Evolutionary conservation across 768 basidiomycete genomes (phyloP).

Genomic region (Trametes maxima): DNA sequence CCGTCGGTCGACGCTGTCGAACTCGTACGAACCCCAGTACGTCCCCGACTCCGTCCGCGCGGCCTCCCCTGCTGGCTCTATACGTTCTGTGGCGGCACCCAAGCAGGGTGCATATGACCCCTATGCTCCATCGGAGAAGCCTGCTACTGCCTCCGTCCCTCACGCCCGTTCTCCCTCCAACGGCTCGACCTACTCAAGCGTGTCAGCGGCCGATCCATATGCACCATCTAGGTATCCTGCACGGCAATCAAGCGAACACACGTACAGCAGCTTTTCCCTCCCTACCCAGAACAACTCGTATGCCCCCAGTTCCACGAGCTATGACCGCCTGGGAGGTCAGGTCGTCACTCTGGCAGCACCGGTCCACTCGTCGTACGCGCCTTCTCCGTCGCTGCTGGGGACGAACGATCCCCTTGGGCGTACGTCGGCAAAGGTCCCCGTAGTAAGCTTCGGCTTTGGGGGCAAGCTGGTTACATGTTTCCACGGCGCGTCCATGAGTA

Average conservation of each 20-base stretch:
- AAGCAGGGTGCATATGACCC: conserved; percentile 15
- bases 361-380: conserved; percentile 67
- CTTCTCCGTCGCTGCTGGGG: conserved; percentile 81
- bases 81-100: conserved; percentile 11
- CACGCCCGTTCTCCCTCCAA: conserved; percentile 42
- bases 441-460: conserved; percentile 93
- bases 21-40: conserved; percentile 16
- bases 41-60: conserved; percentile 7
- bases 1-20: conserved; percentile 14
- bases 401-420: conserved; percentile 82
- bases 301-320: conserved; percentile 2
- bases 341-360: conserved; percentile 34
- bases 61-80: conserved; percentile 14
- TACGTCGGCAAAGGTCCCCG: conserved; percentile 69
- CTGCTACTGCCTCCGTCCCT: not conserved
- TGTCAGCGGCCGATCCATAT: conserved; percentile 36
- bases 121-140: conserved; percentile 11
- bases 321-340: conserved; percentile 22
- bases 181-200: conserved; percentile 43
- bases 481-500: conserved; percentile 63
- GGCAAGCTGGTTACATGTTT: conserved; percentile 90
- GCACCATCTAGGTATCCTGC: conserved; percentile 36
- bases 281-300: conserved; percentile 12
- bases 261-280: conserved; percentile 19
- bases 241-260: conserved; percentile 22